These are phyloP conservation scores for Elsinoe batatas DNA, from an alignment of 2,329 filamentous ascomycete species.

Conservation along the genomic window DNA sequence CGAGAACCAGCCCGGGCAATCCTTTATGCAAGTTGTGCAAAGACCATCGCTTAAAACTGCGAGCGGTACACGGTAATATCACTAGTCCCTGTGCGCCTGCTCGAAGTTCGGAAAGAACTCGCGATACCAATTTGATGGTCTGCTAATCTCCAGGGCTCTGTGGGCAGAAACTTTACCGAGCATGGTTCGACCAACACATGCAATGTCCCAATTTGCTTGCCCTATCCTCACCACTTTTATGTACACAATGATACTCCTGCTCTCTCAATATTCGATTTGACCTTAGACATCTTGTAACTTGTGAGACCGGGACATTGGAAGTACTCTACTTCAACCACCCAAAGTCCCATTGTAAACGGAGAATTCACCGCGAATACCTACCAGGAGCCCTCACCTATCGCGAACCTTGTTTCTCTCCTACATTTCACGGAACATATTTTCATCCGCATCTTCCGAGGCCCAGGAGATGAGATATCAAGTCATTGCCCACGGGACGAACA, in stretches of 20 bases:
- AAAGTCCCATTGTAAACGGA: background rate
- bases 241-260: background rate
- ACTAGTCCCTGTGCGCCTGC: background rate
- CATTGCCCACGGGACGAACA: background rate
- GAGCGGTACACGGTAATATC: background rate
- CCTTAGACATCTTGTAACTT: background rate
- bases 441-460: background rate
- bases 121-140: background rate
- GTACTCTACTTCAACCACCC: background rate
- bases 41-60: background rate
- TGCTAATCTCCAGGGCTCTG: background rate
- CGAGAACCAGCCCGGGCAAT: background rate
- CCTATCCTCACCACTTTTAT: background rate
- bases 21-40: background rate
- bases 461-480: conserved; percentile 8
- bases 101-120: background rate
- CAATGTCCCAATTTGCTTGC: background rate
- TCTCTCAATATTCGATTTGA: too few relatives aligned
- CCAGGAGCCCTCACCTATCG: background rate
- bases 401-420: background rate
- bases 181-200: background rate
- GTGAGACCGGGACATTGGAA: background rate
- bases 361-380: background rate
- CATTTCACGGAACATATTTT: background rate
- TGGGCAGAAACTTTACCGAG: conserved; percentile 4